Conservation (phyloP, 805 yeast genomes). For the Ogataea henricii region DNA sequence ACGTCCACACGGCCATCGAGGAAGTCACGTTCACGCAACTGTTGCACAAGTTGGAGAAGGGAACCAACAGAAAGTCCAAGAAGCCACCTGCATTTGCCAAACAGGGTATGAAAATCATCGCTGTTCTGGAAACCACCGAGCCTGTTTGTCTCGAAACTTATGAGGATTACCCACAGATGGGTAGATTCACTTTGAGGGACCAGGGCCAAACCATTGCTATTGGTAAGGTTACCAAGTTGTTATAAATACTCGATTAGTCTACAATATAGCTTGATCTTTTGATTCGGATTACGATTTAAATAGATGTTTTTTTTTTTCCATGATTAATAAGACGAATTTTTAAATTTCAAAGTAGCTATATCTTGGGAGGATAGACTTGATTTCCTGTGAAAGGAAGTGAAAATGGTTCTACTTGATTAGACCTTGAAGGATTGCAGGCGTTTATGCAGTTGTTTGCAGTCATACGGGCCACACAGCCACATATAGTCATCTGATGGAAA, state of each 20-base stretch:
- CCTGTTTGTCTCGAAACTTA: constrained; percentile 95
- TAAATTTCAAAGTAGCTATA: too few relatives aligned
- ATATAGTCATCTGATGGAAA: too few relatives aligned
- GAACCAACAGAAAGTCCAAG: constrained; percentile 94
- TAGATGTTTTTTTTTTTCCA: neutral
- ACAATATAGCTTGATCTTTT: neutral
- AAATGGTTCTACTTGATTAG: too few relatives aligned
- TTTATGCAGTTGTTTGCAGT: too few relatives aligned
- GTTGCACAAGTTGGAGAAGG: constrained; percentile 92
- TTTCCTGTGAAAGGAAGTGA: too few relatives aligned
- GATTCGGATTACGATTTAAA: neutral
- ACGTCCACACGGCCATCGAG: constrained; percentile 96
- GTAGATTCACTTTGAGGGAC: constrained; percentile 97
- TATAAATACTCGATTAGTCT: constrained; percentile 39
- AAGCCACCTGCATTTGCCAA: constrained; percentile 98
- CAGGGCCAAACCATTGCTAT: constrained; percentile 98
- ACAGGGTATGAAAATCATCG: constrained; percentile 98
- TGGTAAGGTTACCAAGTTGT: constrained; percentile 92
- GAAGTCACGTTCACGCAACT: constrained; percentile 83
- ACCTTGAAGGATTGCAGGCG: too few relatives aligned
- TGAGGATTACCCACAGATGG: constrained; percentile 91
- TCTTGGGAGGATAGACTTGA: too few relatives aligned
- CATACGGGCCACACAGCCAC: too few relatives aligned
- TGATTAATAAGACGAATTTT: neutral
- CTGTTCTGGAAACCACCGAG: constrained; percentile 78